Evolutionary conservation across 768 basidiomycete genomes (phyloP), one percentile per base, ranked within the genome.

Genomic region (Glaciozyma antarctica): DNA sequence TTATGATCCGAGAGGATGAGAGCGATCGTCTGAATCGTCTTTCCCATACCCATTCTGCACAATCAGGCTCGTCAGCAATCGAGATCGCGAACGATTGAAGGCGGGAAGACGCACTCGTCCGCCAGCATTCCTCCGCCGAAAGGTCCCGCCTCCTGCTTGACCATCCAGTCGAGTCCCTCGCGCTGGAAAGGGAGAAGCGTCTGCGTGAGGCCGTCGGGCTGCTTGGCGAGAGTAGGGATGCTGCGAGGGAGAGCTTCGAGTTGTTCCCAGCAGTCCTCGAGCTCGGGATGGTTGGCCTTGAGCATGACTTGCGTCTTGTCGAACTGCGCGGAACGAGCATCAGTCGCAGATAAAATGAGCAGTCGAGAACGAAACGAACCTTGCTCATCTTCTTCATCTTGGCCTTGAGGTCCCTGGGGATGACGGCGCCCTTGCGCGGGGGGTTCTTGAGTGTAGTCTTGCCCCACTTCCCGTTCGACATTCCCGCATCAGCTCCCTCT

Each of bases 101-200:
- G 24, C 38, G 12, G 32, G 38, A 56, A 70, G 65, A 86, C 71
- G 77, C 88, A 67, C 56, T 71, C 70, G 62, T 71, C 88, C 24
- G 92, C 90, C 60, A 97, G 80, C 84, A 97, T 86, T 7, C 70
- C 60, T 53, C 94, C 95, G 45, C 94, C 58, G 60, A 93, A 98
- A 3, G 84, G 77, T 10, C 88, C 82, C 61, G 85, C 79, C 76
- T 99, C 95, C 78, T 98, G 95, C 73, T 89, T 82, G 71, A 84
- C 83, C 90, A 99, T 94, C 95, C 95, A 99, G 73, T 80, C 86
- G 68, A 99, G 79, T 77, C 89, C 90, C 78, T 99, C 95, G 57
- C 83, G 84, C 76, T 99, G 95, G 82, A 98, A 99, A 1, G 93
- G 94, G 44, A 99, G 79, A 5, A 99, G 82, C 0, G 82, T 84